Evolutionary conservation across 169 alveolate genomes (phyloP).

Genomic region (Plasmodium malariae): DNA sequence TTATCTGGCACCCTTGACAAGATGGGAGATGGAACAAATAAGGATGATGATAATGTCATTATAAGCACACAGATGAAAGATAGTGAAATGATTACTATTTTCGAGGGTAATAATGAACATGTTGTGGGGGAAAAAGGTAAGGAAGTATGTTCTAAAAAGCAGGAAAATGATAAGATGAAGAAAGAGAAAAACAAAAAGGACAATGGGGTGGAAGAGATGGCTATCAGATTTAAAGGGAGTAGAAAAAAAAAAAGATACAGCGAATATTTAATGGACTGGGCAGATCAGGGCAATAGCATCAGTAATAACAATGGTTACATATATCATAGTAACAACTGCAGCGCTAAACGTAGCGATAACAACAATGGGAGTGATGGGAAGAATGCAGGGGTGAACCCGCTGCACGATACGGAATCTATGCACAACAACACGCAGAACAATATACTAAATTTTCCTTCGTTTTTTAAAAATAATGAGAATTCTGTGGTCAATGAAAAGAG

Average conservation of each 20-base stretch:
- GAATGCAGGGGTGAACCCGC: slow-evolving; percentile 26
- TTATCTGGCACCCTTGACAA: too few relatives aligned
- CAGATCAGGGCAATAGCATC: too few relatives aligned
- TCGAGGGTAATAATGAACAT: too few relatives aligned
- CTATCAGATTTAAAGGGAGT: too few relatives aligned
- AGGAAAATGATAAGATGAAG: neutral
- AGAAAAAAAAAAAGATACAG: neutral
- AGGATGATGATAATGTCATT: too few relatives aligned
- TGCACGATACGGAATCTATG: slow-evolving; percentile 69
- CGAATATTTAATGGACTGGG: too few relatives aligned
- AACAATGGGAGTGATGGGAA: slow-evolving; percentile 15
- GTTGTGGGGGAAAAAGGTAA: too few relatives aligned
- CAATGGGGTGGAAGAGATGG: neutral
- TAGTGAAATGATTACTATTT: too few relatives aligned
- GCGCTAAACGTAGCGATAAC: neutral
- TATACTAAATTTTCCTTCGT: slow-evolving; percentile 41
- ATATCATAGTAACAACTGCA: neutral
- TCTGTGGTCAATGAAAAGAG: neutral
- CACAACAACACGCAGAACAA: slow-evolving; percentile 33
- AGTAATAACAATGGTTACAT: neutral
- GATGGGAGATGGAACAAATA: too few relatives aligned
- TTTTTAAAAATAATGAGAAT: slow-evolving; percentile 42
- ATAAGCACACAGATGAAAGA: too few relatives aligned
- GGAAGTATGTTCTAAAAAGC: neutral
- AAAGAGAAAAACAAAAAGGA: neutral